Conservation (phyloP, 2,329 filamentous ascomycete species). For the Aspergillus candidus region DNA sequence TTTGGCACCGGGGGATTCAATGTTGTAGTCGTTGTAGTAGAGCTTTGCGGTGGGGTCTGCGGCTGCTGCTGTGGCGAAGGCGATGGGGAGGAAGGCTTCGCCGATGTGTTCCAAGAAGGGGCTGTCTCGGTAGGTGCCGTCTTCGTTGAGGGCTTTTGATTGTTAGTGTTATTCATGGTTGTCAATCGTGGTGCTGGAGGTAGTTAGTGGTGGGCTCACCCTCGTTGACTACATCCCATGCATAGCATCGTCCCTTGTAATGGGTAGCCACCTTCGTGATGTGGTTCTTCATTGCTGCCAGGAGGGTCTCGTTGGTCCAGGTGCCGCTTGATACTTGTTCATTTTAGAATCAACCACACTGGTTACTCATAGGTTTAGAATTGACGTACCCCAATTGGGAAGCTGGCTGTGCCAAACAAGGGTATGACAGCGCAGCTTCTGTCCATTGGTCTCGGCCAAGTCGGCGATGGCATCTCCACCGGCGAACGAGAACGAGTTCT, state of each 20-base stretch:
- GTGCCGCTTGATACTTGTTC: constrained; percentile 37
- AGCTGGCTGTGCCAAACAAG: constrained; percentile 45
- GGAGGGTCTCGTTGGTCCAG: constrained; percentile 56
- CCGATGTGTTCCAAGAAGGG: constrained; percentile 42
- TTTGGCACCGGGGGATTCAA: constrained; percentile 35
- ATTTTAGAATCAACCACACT: background rate
- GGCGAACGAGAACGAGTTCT: constrained; percentile 53
- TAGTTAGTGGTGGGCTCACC: constrained; percentile 10
- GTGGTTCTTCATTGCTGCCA: constrained; percentile 47
- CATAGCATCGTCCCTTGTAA: constrained; percentile 33
- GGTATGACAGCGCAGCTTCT: constrained; percentile 58
- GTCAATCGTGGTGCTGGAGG: background rate
- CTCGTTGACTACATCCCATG: constrained; percentile 39
- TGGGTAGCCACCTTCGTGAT: constrained; percentile 33
- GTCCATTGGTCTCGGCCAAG: constrained; percentile 35
- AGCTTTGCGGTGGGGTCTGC: constrained; percentile 54
- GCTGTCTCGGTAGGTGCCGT: constrained; percentile 40
- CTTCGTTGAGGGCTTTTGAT: constrained; percentile 38
- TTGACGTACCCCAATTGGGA: constrained; percentile 49
- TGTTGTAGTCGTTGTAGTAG: constrained; percentile 43
- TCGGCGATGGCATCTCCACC: constrained; percentile 47
- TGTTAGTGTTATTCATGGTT: background rate
- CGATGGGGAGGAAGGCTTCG: constrained; percentile 41
- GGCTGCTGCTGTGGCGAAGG: constrained; percentile 41
- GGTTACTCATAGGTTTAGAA: constrained; percentile 38